These are phyloP conservation scores for Candida vartiovaarae DNA, from an alignment of 805 yeast genomes.

Conservation along the genomic window DNA sequence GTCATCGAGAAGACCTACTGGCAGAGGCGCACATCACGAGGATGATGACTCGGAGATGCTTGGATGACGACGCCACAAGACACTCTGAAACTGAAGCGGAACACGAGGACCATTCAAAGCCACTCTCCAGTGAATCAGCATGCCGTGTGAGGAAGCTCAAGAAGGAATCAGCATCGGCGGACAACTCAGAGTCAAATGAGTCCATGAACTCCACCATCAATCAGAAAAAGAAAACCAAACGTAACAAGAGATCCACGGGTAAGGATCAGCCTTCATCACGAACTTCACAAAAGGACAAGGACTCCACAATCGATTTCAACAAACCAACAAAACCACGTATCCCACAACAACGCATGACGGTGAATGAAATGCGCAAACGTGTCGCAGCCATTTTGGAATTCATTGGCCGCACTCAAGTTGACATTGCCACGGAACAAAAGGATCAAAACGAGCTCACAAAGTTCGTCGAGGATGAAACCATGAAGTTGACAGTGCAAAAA, in stretches of 20 bases:
- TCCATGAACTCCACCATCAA: slow-evolving; percentile 6
- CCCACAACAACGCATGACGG: slow-evolving; percentile 67
- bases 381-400: slow-evolving; percentile 89
- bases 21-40: neutral
- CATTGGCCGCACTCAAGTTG: slow-evolving; percentile 80
- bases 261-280: neutral
- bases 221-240: slow-evolving; percentile 11
- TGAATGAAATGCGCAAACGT: slow-evolving; percentile 81
- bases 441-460: slow-evolving; percentile 43
- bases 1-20: slow-evolving; percentile 3
- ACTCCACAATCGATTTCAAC: slow-evolving; percentile 41
- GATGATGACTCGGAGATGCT: slow-evolving; percentile 1
- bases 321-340: slow-evolving; percentile 79
- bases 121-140: neutral
- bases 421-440: slow-evolving; percentile 67
- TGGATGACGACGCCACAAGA: neutral
- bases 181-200: slow-evolving; percentile 16
- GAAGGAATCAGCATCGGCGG: slow-evolving; percentile 5
- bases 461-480: slow-evolving; percentile 36
- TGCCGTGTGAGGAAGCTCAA: slow-evolving; percentile 4
- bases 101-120: neutral
- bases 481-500: slow-evolving; percentile 31
- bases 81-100: neutral
- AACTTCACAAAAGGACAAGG: slow-evolving; percentile 12
- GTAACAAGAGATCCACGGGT: neutral